Evolutionary conservation across 2,329 filamentous ascomycete species (phyloP).

Genomic region (Scopulariopsis brevicaulis): DNA sequence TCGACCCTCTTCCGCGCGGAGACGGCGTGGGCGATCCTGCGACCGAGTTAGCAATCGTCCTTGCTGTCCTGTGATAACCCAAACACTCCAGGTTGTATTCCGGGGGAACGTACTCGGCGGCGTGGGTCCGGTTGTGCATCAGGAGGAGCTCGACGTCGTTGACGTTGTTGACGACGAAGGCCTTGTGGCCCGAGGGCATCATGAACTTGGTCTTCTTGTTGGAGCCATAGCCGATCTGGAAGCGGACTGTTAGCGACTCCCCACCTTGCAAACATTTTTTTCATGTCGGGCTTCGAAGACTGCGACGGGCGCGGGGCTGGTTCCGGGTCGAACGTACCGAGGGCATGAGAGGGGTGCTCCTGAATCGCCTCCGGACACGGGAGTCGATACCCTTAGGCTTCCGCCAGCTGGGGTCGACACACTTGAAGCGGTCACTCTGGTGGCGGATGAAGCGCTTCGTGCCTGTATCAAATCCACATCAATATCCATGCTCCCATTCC

Average conservation of each 20-base stretch:
- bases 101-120: conserved; percentile 72
- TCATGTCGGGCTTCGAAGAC: not conserved
- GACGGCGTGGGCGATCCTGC: conserved; percentile 92
- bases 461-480: conserved; percentile 39
- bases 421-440: conserved; percentile 95
- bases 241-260: not conserved
- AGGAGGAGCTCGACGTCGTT: conserved; percentile 93
- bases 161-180: conserved; percentile 97
- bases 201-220: conserved; percentile 99
- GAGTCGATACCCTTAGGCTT: conserved; percentile 99
- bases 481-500: conserved; percentile 5
- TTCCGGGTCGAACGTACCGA: conserved; percentile 59
- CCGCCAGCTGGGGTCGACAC: conserved; percentile 84
- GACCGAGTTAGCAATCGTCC: not conserved
- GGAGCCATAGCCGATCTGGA: conserved; percentile 91
- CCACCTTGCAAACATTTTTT: not conserved
- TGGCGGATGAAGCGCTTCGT: conserved; percentile 93
- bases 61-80: not conserved
- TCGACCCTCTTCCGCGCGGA: conserved; percentile 98
- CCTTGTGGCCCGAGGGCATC: conserved; percentile 99
- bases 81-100: not conserved
- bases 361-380: conserved; percentile 93
- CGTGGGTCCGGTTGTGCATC: conserved; percentile 99
- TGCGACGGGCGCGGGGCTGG: not conserved
- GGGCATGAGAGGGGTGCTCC: conserved; percentile 91